Evolutionary conservation across 164 flowering plant genomes (phyloP), one percentile per base, ranked within the genome.

Genomic region (Vitis labrusca): DNA sequence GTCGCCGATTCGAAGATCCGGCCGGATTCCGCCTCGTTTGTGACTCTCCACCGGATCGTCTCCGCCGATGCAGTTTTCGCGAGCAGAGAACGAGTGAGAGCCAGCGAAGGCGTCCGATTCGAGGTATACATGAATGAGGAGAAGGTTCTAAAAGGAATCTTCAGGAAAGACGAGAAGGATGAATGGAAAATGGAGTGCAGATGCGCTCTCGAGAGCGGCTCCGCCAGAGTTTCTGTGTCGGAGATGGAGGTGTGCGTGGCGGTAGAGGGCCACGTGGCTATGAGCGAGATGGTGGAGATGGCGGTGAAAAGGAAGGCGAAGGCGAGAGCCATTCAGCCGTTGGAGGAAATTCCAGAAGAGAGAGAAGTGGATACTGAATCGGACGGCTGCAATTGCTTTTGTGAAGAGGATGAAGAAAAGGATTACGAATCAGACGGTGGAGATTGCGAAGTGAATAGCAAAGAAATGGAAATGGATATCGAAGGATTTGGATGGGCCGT

Each of bases 301-400:
- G 79, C 63, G 75, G 79, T 59, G 78, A 68, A 51, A 75, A 74
- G 72, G 73, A 66, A 71, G 78, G 69, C 50, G 72, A 49, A 66
- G 73, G 66, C 60, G 15, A 65, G 27, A 61, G 70, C 51, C 69
- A 61, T 23, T 23, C 29, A 23, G 16, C 56, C 59, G 68, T 66
- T 92, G 80, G 91, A 86, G 79, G 91, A 83, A 73, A 93, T 93
- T 44, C 94, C 92, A n/a, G 98, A 91, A 80, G 87, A 78, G 77
- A 79, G 79, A n/a, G 89, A 78, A 72, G 73, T 17, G 62, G 85
- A 17, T 8, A 56, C 15, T n/a, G 86, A 78, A 60, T 67, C 27
- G 32, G 80, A 73, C 55, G 74, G 63, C 16, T 69, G 69, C 19
- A 71, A 78, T 54, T 71, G 80, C 59, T 53, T 71, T 15, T 63